Percentiles rank a stretch among this genome's conserved stretches.
Evolutionary conservation across 164 flowering plant species (phyloP).

Genomic region (Nymphaea colorata): DNA sequence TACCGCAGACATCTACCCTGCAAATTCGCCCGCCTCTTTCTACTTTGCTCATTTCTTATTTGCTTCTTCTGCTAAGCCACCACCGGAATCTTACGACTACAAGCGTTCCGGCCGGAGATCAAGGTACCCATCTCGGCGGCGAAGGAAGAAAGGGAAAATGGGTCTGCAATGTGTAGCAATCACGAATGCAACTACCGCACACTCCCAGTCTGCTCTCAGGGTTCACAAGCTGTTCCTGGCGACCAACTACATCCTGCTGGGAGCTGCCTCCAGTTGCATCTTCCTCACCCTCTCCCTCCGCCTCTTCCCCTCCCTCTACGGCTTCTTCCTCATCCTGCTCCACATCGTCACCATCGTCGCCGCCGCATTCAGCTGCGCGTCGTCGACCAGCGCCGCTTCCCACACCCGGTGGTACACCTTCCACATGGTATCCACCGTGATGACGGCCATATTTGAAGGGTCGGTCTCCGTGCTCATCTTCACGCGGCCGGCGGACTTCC

Average conservation of each 20-base stretch:
- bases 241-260: conserved; percentile 66
- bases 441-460: conserved; percentile 75
- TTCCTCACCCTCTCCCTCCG: conserved; percentile 77
- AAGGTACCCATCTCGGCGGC: too few species aligned
- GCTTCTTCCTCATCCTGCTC: conserved; percentile 69
- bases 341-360: conserved; percentile 50
- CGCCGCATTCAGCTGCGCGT: conserved; percentile 38
- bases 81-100: too few species aligned
- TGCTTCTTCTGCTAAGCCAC: too few species aligned
- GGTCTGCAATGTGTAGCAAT: neutral
- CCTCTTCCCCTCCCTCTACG: conserved; percentile 50
- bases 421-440: conserved; percentile 62
- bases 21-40: too few species aligned
- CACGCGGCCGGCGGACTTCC: conserved; percentile 39
- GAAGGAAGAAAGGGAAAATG: neutral
- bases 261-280: conserved; percentile 79
- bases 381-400: conserved; percentile 23
- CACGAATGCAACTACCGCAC: neutral
- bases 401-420: conserved; percentile 45
- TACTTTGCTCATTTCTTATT: too few species aligned
- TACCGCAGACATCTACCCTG: too few species aligned
- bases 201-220: conserved; percentile 20
- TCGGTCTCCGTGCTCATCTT: conserved; percentile 58
- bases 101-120: too few species aligned
- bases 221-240: conserved; percentile 63